Evolutionary conservation across 2,329 filamentous ascomycete genomes (phyloP).

Genomic region (Talaromyces marneffei): DNA sequence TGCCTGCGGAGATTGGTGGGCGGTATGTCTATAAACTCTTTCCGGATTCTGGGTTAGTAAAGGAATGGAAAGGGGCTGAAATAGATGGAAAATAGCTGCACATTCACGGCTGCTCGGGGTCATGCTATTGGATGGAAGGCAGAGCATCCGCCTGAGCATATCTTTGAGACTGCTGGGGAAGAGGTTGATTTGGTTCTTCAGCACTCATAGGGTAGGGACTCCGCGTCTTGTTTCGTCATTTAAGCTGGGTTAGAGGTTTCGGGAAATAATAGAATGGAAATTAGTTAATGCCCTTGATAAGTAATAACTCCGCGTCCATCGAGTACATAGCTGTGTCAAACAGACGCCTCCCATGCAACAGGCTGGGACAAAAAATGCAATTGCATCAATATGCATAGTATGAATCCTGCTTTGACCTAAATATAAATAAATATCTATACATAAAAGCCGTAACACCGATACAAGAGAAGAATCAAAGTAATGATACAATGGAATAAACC

Average conservation of each 20-base stretch:
- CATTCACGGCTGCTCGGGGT: conserved; percentile 40
- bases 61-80: background rate
- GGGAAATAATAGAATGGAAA: background rate
- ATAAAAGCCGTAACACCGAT: background rate
- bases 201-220: background rate
- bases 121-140: conserved; percentile 44
- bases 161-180: conserved; percentile 41
- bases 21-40: conserved; percentile 27
- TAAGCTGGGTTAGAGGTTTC: background rate
- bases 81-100: conserved; percentile 30
- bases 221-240: background rate
- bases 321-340: too few species aligned
- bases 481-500: background rate
- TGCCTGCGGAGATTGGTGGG: conserved; percentile 41
- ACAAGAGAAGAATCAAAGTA: background rate
- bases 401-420: background rate
- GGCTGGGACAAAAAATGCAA: background rate
- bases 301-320: background rate
- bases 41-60: background rate
- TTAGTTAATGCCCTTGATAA: background rate
- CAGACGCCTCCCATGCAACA: background rate
- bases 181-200: conserved; percentile 44
- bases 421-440: background rate
- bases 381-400: background rate
- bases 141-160: conserved; percentile 39